Evolutionary conservation across 306 rosid species (phyloP), one percentile per base, ranked within the genome.

Genomic region (Quercus wislizeni): DNA sequence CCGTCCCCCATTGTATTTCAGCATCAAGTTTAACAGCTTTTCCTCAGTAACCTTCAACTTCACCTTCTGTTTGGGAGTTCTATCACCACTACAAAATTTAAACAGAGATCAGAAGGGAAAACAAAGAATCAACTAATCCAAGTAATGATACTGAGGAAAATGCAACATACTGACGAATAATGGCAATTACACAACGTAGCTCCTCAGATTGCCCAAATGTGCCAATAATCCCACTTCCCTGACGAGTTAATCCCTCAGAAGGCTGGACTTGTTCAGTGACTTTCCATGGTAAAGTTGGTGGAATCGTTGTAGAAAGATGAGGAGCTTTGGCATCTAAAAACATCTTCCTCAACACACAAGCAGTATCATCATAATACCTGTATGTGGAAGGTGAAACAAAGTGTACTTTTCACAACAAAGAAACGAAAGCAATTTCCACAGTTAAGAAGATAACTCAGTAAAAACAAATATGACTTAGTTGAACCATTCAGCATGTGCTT

Each of bases 31-130:
- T 80, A 95, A 79, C 78, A 95, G 88, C 78, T 88, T 95, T 88
- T 95, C 99, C 85, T 95, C 99, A 1, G 99, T 95, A 80, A 95
- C 96, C 83, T 89, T 93, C 85, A 95, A 78, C 83, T 95, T 95
- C 86, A 95, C 99, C 92, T 95, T 95, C 84, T 95, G 99, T 82
- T 95, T 95, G 77, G 99, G 97, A 84, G 99, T 95, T 90, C 99
- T 89, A 90, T 95, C 99, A 77, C 99, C 99, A 86, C 99, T 95
- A 87, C 83, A 70, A 85, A 80, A 86, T 69, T 55, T 80, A 73
- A 79, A 71, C 41, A 76, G 68, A 77, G 71, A 76, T 79, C 61
- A 77, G 67, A 83, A 75, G 76, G 63, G 23, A 80, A 74, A 76
- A 54, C 20, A 75, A 72, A 62, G 55, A 15, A 55, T 73, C 25